These are phyloP conservation scores for Dryadomyces quercivorus DNA, from an alignment of 2,329 filamentous ascomycete species.

Conservation along the genomic window DNA sequence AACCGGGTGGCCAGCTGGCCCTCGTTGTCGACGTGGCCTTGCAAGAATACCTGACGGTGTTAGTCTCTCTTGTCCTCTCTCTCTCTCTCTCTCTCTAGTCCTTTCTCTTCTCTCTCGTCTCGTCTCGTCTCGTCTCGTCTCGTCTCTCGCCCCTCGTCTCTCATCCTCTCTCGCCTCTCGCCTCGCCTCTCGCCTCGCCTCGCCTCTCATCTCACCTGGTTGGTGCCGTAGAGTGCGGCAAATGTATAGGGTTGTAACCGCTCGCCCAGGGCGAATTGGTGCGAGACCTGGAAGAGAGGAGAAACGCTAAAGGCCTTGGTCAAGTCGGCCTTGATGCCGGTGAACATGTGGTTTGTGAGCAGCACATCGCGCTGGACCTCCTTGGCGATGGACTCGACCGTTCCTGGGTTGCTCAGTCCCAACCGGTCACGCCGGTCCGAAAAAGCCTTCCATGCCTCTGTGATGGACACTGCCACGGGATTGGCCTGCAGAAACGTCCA, in stretches of 20 bases:
- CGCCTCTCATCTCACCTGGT: slow-evolving; percentile 69
- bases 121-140: too few species aligned
- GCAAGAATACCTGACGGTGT: slow-evolving; percentile 65
- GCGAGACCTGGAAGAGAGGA: slow-evolving; percentile 92
- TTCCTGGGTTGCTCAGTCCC: slow-evolving; percentile 83
- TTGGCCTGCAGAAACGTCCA: slow-evolving; percentile 63
- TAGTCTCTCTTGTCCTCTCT: neutral
- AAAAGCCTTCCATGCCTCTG: slow-evolving; percentile 71
- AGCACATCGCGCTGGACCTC: slow-evolving; percentile 96
- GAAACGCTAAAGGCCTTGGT: slow-evolving; percentile 92
- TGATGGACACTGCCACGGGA: slow-evolving; percentile 54
- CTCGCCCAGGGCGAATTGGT: slow-evolving; percentile 92
- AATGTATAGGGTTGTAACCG: slow-evolving; percentile 90
- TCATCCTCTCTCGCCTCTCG: too few species aligned
- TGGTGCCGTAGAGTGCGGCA: slow-evolving; percentile 84
- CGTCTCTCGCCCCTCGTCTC: too few species aligned
- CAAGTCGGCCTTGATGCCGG: slow-evolving; percentile 86
- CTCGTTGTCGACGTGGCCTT: slow-evolving; percentile 92
- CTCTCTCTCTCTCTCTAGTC: slow-evolving; percentile 12
- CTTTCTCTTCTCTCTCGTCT: too few species aligned
- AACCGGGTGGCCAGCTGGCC: slow-evolving; percentile 76
- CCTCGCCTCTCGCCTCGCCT: too few species aligned
- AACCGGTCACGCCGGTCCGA: slow-evolving; percentile 77
- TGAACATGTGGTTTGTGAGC: slow-evolving; percentile 93
- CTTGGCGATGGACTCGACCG: slow-evolving; percentile 70